phyloP scores from a whole-genome alignment of 768 basidiomycete species.

The Sutorius australiensis region DNA sequence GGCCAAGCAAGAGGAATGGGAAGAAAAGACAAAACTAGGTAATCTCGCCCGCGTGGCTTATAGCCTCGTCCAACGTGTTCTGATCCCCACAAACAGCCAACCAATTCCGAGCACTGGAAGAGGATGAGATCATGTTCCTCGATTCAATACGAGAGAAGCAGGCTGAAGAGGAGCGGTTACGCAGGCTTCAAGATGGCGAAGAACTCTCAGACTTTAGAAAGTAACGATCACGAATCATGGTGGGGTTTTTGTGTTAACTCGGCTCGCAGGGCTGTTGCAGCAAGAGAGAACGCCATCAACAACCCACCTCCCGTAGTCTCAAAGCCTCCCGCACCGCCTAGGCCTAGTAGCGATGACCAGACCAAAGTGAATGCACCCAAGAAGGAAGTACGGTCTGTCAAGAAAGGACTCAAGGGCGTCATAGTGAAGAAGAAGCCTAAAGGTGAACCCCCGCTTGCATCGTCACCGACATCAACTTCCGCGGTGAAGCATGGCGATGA shows the following conservation, averaged over 20 bases:
- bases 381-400: conserved; percentile 49
- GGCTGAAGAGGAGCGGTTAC: conserved; percentile 69
- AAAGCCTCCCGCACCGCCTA: conserved; percentile 29
- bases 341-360: conserved; percentile 27
- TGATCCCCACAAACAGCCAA: conserved; percentile 50
- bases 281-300: conserved; percentile 52
- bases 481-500: conserved; percentile 20
- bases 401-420: conserved; percentile 71
- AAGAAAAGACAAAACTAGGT: conserved; percentile 79
- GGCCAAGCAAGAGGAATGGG: conserved; percentile 93
- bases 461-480: conserved; percentile 16
- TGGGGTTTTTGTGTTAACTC: conserved; percentile 9
- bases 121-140: conserved; percentile 87
- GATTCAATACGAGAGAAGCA: conserved; percentile 77
- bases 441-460: conserved; percentile 17
- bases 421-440: conserved; percentile 76
- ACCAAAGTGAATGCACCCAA: conserved; percentile 36
- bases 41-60: conserved; percentile 7
- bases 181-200: conserved; percentile 71
- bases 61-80: conserved; percentile 6
- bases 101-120: conserved; percentile 85
- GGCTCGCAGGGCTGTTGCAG: conserved; percentile 59
- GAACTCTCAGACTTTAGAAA: conserved; percentile 77
- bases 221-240: conserved; percentile 38
- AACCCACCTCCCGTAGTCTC: conserved; percentile 35